Evolutionary conservation across 495 filamentous ascomycete species (phyloP), one percentile per base, ranked within the genome.

Genomic region (Jackrogersella minutella): DNA sequence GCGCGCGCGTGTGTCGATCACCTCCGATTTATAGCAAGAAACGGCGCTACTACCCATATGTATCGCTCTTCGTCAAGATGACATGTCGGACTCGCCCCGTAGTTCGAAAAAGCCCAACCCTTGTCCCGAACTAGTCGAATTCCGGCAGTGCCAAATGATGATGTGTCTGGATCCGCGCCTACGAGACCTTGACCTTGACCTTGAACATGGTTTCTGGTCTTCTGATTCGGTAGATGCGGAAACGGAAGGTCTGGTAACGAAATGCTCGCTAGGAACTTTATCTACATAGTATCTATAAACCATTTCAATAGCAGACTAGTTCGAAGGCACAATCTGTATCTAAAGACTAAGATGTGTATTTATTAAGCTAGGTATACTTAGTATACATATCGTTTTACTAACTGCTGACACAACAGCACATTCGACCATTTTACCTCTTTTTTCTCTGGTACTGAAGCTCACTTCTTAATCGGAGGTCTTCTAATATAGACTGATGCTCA

Each of bases 41-140:
- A n/a, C n/a, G n/a, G n/a, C 7, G 7, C 3, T 30, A 30, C 26
- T 30, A 7, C 26, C 26, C 26, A 30, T 30, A 30, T 7, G 7
- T 49, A 43, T 28, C 39, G 21, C 37, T 55, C 11, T 31, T 49
- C 26, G 31, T 54, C 21, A 19, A 60, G 41, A 49, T 66, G 53
- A 68, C 49, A 59, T 54, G 50, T 59, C 66, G 49, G 43, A 58
- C 58, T 58, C 30, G 41, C 19, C 43, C 53, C 24, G 52, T 30
- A 58, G 46, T 46, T 16, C 62, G 16, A n/a, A n/a, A n/a, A n/a
- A 11, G 21, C 10, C 41, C 50, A 47, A 41, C 17, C 55, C 34
- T n/a, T 43, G 33, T 47, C 41, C 22, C 26, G 49, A 44, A 28
- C 36, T 52, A 59, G 59, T 59, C 19, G 21, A 52, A 39, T 64